Conservation (phyloP, 371 early-diverging fungal species). For the Rhizopus arrhizus region DNA sequence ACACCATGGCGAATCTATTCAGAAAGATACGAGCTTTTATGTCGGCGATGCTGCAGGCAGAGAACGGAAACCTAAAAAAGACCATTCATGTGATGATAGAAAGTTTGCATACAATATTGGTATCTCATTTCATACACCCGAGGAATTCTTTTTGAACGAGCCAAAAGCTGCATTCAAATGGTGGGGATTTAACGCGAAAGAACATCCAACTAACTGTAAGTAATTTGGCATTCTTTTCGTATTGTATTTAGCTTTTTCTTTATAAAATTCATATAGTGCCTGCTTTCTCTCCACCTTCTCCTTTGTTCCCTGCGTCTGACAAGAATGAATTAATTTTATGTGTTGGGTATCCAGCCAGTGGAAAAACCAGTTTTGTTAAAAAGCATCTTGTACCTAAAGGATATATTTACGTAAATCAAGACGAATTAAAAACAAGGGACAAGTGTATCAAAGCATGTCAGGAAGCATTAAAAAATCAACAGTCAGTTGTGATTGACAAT, state of each 20-base stretch:
- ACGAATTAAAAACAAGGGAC: slow-evolving; percentile 73
- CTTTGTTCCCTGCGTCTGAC: slow-evolving; percentile 2
- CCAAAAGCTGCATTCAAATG: slow-evolving; percentile 48
- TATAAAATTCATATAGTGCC: slow-evolving; percentile 5
- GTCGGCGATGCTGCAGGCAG: slow-evolving; percentile 95
- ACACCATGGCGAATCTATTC: slow-evolving; percentile 40
- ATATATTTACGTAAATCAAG: slow-evolving; percentile 80
- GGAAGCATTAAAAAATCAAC: slow-evolving; percentile 53
- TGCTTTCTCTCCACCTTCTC: neutral
- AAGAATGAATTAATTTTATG: slow-evolving; percentile 65
- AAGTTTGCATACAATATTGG: slow-evolving; percentile 82
- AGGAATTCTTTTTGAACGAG: slow-evolving; percentile 72
- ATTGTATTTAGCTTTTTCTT: neutral
- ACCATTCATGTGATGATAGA: slow-evolving; percentile 81
- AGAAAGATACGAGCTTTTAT: slow-evolving; percentile 66
- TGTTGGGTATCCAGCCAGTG: slow-evolving; percentile 85
- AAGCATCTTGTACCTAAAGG: slow-evolving; percentile 62
- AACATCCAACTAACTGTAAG: slow-evolving; percentile 28
- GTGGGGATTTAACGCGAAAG: slow-evolving; percentile 62
- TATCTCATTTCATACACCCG: slow-evolving; percentile 83
- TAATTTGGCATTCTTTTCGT: neutral
- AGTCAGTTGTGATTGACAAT: slow-evolving; percentile 76
- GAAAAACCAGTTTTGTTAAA: slow-evolving; percentile 80
- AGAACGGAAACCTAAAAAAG: slow-evolving; percentile 57
- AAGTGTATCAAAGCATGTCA: slow-evolving; percentile 67